Base-by-base conservation (phyloP, 331 rosid species). In the Malus hybrid region DNA sequence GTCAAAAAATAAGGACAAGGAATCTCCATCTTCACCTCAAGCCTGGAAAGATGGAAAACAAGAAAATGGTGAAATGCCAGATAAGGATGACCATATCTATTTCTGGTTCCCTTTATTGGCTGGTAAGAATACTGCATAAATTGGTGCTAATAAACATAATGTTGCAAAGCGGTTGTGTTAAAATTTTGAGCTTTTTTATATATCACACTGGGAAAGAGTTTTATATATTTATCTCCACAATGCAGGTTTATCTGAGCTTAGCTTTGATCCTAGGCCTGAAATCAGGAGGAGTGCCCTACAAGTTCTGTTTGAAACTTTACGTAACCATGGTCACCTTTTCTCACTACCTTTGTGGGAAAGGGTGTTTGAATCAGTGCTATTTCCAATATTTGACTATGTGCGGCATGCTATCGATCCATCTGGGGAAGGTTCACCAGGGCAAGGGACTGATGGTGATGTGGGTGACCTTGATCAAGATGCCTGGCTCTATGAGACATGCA, bases 51-150 rank as follows among this genome's bases (percentile, higher is more conserved):
- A 84, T 75, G 90, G 90, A 69, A 90, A 84, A 78, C 89, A 78
- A 58, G 87, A 85, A 57, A 85, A 81, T 56, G 89, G 88, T 50
- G 91, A 87, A 89, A 83, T 87, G 76, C 78, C 83, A 34, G 91
- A 85, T 74, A 95, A 89, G 87, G 96, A 85, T 76, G 90, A 90
- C 81, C 96, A 92, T 82, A 91, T 92, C 79, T 82, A 90, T 88
- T 95, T 92, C 76, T 95, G 99, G 99, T 95, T 95, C 81, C 99
- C 99, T 79, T 81, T 95, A 84, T 81, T 95, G 82, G 96, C 98
- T 48, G 99, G 99, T 95, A 84, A 86, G 86, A 52, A 55, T 46
- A 48, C 63, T 73, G 74, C 76, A 73, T 74, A 39, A 74, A 63
- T 74, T 83, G 75, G 72, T 50, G 32, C 58, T 81, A 36, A 66